A percentile compares a stretch with the other conserved stretches of the same genome.
Conservation (phyloP, 306 rosid genomes). For the Lathyrus oleraceus region DNA sequence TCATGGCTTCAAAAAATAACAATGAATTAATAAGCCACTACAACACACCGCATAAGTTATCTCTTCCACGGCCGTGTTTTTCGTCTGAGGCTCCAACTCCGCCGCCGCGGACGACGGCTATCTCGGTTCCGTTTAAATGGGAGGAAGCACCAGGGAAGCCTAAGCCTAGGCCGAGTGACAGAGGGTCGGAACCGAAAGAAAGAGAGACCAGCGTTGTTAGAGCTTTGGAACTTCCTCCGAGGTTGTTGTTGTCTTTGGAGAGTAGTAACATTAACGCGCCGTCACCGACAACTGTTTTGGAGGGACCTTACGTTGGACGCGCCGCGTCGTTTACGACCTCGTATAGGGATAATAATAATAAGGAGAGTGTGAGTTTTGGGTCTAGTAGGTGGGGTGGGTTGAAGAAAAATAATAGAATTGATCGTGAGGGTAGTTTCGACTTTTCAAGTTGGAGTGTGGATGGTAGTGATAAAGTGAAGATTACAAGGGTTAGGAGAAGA, state of each 20-base stretch:
- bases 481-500: slow-evolving; percentile 50
- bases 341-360: slow-evolving; percentile 26
- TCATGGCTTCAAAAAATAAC: slow-evolving; percentile 26
- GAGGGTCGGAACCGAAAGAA: slow-evolving; percentile 30
- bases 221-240: slow-evolving; percentile 84
- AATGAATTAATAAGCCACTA: neutral
- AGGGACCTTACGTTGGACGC: slow-evolving; percentile 63
- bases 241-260: slow-evolving; percentile 55
- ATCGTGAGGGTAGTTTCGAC: slow-evolving; percentile 44
- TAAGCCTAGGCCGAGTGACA: slow-evolving; percentile 50
- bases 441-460: slow-evolving; percentile 32
- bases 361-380: slow-evolving; percentile 38
- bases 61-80: slow-evolving; percentile 41
- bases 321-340: slow-evolving; percentile 52
- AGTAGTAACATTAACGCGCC: slow-evolving; percentile 18
- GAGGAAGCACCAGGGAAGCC: slow-evolving; percentile 96
- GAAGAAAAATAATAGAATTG: slow-evolving; percentile 49
- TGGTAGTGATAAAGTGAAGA: slow-evolving; percentile 41
- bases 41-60: slow-evolving; percentile 41
- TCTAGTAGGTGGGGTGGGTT: slow-evolving; percentile 70
- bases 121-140: slow-evolving; percentile 78
- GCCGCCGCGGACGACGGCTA: slow-evolving; percentile 47
- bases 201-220: slow-evolving; percentile 14
- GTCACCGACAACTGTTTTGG: slow-evolving; percentile 72
- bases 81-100: slow-evolving; percentile 52